Evolutionary conservation across 78 protist species (phyloP), one percentile per base, ranked within the genome.

Genomic region (Speleostelium caveatum): DNA sequence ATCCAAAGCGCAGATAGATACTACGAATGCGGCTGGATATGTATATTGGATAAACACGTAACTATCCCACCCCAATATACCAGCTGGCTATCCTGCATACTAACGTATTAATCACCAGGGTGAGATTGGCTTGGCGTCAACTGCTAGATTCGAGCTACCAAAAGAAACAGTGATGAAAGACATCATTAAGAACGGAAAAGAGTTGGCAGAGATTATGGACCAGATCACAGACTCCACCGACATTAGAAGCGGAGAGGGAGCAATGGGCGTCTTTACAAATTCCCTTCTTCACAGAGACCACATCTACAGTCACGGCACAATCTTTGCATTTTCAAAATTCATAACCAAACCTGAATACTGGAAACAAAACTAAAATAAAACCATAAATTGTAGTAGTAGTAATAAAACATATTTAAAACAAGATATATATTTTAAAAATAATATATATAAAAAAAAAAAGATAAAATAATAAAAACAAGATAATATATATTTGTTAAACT

Each of bases 321-420:
- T 77, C 3, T 77, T 77, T 77, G 60, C 87, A 51, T 66, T 77
- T 19, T 77, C 87, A 28, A 77, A 59, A 77, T 77, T 77, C 49
- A 42, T 65, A 42, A 45, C 69, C 6, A 45, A 45, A n/a, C n/a
- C n/a, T n/a, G n/a, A n/a, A n/a, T n/a, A n/a, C n/a, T n/a, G n/a
- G n/a, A n/a, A n/a, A n/a, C n/a, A n/a, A n/a, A n/a, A n/a, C n/a
- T n/a, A n/a, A n/a, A n/a, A n/a, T n/a, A n/a, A n/a, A n/a, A n/a
- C n/a, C n/a, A n/a, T n/a, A n/a, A n/a, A n/a, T n/a, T n/a, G n/a
- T n/a, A n/a, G n/a, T n/a, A n/a, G n/a, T n/a, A n/a, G n/a, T n/a
- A n/a, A n/a, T n/a, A n/a, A n/a, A n/a, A n/a, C n/a, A n/a, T n/a
- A n/a, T n/a, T n/a, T n/a, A n/a, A n/a, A n/a, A n/a, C n/a, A n/a